Evolutionary conservation across 1,284 basidiomycete genomes (phyloP).

Genomic region (Pterulicium gracile): DNA sequence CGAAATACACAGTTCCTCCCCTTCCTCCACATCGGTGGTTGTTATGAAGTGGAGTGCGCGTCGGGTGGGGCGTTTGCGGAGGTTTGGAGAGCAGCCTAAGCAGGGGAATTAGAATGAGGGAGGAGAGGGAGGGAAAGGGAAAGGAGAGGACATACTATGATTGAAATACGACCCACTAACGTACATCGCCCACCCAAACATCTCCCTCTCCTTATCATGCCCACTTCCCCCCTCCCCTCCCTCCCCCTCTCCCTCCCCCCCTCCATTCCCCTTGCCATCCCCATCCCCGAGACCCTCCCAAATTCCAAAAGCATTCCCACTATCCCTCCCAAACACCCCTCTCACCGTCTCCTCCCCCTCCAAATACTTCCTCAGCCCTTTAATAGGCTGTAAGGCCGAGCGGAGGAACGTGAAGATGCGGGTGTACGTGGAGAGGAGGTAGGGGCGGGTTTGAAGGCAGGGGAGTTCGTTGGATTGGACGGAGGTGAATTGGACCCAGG

Average conservation of each 20-base stretch:
- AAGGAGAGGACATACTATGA: constrained; percentile 32
- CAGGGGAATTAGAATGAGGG: constrained; percentile 4
- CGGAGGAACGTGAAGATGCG: constrained; percentile 37
- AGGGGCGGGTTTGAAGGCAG: constrained; percentile 27
- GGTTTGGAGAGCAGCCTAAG: constrained; percentile 48
- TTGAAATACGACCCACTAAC: constrained; percentile 54
- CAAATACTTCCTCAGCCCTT: constrained; percentile 24
- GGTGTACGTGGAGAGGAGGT: constrained; percentile 31
- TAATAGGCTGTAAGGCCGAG: constrained; percentile 18
- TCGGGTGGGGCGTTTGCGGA: constrained; percentile 38
- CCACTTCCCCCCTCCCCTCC: too few relatives aligned
- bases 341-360: constrained; percentile 32
- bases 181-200: constrained; percentile 56
- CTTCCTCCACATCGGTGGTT: constrained; percentile 28
- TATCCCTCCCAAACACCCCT: constrained; percentile 43
- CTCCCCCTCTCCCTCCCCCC: too few relatives aligned
- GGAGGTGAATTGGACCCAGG: constrained; percentile 29
- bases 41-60: constrained; percentile 40
- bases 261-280: constrained; percentile 12
- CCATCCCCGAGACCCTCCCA: constrained; percentile 34
- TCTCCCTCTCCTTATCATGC: constrained; percentile 37
- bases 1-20: constrained; percentile 48
- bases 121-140: constrained; percentile 3
- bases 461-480: constrained; percentile 41
- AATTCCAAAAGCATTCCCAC: constrained; percentile 57